These are phyloP conservation scores for Lipomyces spencermartinsiae DNA, from an alignment of 805 yeast species.

Conservation along the genomic window DNA sequence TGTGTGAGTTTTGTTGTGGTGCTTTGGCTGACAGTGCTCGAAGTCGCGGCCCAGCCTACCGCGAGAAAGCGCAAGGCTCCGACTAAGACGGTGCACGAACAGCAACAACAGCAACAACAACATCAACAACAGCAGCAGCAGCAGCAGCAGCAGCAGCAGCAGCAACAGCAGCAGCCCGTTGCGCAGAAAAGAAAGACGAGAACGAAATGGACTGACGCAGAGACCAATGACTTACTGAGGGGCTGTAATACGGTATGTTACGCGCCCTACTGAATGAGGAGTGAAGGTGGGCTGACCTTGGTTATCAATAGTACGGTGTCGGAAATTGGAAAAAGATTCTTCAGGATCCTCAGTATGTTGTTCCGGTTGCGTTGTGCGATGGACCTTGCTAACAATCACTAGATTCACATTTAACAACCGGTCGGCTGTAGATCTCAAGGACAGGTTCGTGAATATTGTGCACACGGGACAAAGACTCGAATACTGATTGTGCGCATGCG, in stretches of 20 bases:
- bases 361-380: neutral
- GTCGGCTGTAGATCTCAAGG: constrained; percentile 55
- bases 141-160: constrained; percentile 20
- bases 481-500: neutral
- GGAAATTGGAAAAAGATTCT: constrained; percentile 57
- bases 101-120: constrained; percentile 16
- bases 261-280: neutral
- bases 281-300: neutral
- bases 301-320: constrained; percentile 30
- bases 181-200: constrained; percentile 39
- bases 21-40: neutral
- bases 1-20: neutral
- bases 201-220: constrained; percentile 51
- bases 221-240: constrained; percentile 51
- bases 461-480: neutral
- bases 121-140: constrained; percentile 6
- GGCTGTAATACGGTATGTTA: constrained; percentile 48
- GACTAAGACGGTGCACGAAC: constrained; percentile 10
- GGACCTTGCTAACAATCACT: neutral
- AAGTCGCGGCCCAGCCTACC: neutral
- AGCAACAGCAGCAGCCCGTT: constrained; percentile 4
- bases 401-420: constrained; percentile 51
- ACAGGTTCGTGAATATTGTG: constrained; percentile 32
- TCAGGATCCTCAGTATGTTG: constrained; percentile 46
- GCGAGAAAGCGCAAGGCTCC: constrained; percentile 10